These are phyloP conservation scores for Capsicum pubescens DNA, from an alignment of 257 asterid species.

Conservation along the genomic window DNA sequence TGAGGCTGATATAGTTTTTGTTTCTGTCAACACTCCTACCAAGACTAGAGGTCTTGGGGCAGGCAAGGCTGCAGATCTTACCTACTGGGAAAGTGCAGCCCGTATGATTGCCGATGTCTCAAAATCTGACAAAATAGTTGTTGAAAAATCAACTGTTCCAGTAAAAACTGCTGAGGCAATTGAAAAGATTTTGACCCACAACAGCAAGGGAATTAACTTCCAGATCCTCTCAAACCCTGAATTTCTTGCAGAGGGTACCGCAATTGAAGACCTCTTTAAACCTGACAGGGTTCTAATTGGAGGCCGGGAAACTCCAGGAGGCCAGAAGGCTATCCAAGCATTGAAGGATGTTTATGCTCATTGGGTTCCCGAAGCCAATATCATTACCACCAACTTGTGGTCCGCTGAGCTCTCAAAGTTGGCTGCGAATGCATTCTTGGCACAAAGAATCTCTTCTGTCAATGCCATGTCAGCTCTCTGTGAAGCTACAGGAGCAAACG, in stretches of 20 bases:
- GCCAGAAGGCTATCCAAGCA: slow-evolving; percentile 69
- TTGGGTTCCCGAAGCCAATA: slow-evolving; percentile 81
- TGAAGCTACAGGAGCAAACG: slow-evolving; percentile 90
- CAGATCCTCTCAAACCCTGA: slow-evolving; percentile 89
- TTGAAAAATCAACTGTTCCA: slow-evolving; percentile 91
- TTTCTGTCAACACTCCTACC: slow-evolving; percentile 94
- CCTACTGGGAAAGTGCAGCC: slow-evolving; percentile 96
- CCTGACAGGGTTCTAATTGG: slow-evolving; percentile 93
- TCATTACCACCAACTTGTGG: slow-evolving; percentile 83
- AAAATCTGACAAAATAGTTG: slow-evolving; percentile 85
- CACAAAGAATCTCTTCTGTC: slow-evolving; percentile 93
- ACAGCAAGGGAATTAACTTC: slow-evolving; percentile 80
- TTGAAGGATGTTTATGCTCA: slow-evolving; percentile 77
- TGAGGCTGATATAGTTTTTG: slow-evolving; percentile 87
- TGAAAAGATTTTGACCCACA: slow-evolving; percentile 79
- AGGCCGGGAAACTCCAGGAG: slow-evolving; percentile 88
- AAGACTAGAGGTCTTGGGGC: slow-evolving; percentile 97
- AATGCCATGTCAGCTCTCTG: slow-evolving; percentile 93
- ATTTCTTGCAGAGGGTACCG: slow-evolving; percentile 90
- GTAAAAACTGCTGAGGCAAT: slow-evolving; percentile 96
- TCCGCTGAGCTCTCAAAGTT: slow-evolving; percentile 94
- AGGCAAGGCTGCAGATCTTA: slow-evolving; percentile 94
- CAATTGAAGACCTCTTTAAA: slow-evolving; percentile 72
- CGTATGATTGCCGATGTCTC: slow-evolving; percentile 96
- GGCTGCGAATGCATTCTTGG: slow-evolving; percentile 92